Base-by-base conservation (phyloP, 192 early-diverging fungal species). In the Backusella parvicylindrica region DNA sequence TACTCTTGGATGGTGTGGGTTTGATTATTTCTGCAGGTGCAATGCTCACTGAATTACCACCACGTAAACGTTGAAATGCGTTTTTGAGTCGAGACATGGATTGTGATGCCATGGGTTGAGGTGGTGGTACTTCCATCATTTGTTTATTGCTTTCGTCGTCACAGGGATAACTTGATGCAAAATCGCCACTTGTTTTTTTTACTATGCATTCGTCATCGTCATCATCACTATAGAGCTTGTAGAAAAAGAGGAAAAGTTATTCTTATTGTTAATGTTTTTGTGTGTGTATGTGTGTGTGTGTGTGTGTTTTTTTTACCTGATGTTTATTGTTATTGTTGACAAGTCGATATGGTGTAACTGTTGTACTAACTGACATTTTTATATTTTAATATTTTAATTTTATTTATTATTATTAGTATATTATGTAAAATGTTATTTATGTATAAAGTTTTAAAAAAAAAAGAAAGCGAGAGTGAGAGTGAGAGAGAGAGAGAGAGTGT, bases 11-110 rank as follows among this genome's bases (percentile, higher is more conserved):
- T 26, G 68, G 28, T 15, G 12, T 18, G 6, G 40, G 36, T 30
- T 69, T 69, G 18, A 68, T 36, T 3, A 67, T 67, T 23, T 67
- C 65, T 6, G 65, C 65, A 23, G 65, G 65, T 21, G 65, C 33
- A 6, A 67, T 36, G n/a, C 28, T 16, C 13, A 68, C 35, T 2
- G 67, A 68, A 6, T 23, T 36, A 5, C 68, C 68, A 47, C 68
- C 68, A 47, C 68, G n/a, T 43, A 69, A 16, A 15, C 38, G n/a
- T 30, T 69, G 68, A 69, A 69, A 43, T 8, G 40, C 68, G 21
- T 67, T 67, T 36, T 21, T 67, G 11, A 67, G 32, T 36, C 65
- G 31, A 9, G 68, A 69, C 2, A 26, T 69, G 9, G 38, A 43
- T 43, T 43, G 40, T 30, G 68, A 69, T 21, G 50, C 21, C 9